Evolutionary conservation across 2,329 filamentous ascomycete genomes (phyloP), one percentile per base, ranked within the genome.

Genomic region (Trichoderma sp.): DNA sequence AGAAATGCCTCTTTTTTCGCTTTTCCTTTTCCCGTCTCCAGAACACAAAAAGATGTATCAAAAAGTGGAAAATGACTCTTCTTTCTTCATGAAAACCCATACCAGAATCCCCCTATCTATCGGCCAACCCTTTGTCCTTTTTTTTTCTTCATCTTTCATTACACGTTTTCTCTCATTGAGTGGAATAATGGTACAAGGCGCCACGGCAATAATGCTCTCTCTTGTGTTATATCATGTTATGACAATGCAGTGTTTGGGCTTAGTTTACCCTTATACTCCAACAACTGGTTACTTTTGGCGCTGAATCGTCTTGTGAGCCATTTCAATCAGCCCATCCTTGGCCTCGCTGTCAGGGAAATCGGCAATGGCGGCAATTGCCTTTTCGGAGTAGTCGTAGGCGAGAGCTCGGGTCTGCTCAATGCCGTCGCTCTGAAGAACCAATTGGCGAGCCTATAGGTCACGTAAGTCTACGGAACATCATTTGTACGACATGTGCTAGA

Each of bases 331-430:
- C 0, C 95, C 95, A 35, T 91, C 88, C 83, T 97, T 98, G 70
- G 96, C 96, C 73, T 98, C 95, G 78, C 94, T 95, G n/a, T 94
- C 91, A 7, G 96, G 96, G 80, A 99, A 97, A 57, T 84, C 82
- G 72, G 87, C 86, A 75, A 99, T 92, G n/a, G 94, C 92, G 5
- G 89, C 86, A 71, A 97, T 92, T 33, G 96, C 96, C 77, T 92
- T 92, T 77, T 96, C 91, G 49, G 92, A 91, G 79, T 97, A 99
- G 75, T 96, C 92, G 78, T 97, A 91, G 1, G 96, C 96, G 35
- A 99, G 85, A 8, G 91, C 92, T 74, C 94, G 89, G 1, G 96
- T 99, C 81, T 97, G 93, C 79, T 97, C 92, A 58, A 99, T 89
- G 21, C 96, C 96, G 75, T 96, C 88, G 78, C 92, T 96, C 74